Conservation (phyloP, 129 eudicot species). For the Saussurea involucrata region DNA sequence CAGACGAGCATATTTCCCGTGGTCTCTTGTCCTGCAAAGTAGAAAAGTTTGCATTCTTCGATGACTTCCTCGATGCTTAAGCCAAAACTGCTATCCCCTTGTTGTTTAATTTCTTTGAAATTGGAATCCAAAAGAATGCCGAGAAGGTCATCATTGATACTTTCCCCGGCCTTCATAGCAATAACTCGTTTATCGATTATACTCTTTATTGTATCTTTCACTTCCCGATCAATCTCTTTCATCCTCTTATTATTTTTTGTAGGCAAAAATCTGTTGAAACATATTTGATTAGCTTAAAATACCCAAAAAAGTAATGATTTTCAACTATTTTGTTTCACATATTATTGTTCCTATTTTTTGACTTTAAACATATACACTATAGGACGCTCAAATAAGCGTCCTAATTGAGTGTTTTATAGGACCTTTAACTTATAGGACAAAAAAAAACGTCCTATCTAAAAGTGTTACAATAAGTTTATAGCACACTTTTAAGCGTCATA, state of each 20-base stretch:
- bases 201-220: constrained; percentile 10
- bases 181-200: constrained; percentile 27
- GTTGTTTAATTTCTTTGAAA: constrained; percentile 28
- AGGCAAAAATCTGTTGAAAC: constrained; percentile 22
- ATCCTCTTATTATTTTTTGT: constrained; percentile 30
- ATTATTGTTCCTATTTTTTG: too few relatives aligned
- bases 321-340: too few relatives aligned
- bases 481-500: too few relatives aligned
- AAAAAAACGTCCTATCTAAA: too few relatives aligned
- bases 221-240: constrained; percentile 19
- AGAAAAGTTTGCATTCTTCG: constrained; percentile 39
- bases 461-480: too few relatives aligned
- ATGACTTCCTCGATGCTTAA: constrained; percentile 32
- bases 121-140: constrained; percentile 38
- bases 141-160: constrained; percentile 26
- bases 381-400: too few relatives aligned
- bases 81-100: constrained; percentile 13
- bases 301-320: too few relatives aligned
- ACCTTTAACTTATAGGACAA: too few relatives aligned
- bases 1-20: constrained; percentile 31
- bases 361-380: too few relatives aligned
- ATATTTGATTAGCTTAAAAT: too few relatives aligned
- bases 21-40: constrained; percentile 40
- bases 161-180: constrained; percentile 29
- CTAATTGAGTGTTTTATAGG: too few relatives aligned